Conservation (phyloP, 2,329 filamentous ascomycete genomes). For the Pseudodiploospora longispora region DNA sequence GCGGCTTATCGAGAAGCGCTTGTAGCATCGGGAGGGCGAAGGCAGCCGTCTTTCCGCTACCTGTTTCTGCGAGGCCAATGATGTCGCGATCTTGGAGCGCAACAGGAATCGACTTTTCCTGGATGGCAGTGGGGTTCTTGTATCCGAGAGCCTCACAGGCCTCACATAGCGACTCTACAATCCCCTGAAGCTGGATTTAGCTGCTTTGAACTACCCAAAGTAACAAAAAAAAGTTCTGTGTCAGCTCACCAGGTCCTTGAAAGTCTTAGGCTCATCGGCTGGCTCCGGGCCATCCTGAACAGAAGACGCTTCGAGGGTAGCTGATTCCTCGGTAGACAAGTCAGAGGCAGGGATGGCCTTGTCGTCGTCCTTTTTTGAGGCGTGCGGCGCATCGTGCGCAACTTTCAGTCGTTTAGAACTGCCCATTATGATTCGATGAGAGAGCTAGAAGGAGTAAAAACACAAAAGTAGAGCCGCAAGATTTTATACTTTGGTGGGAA, state of each 20-base stretch:
- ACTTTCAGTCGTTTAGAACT: conserved; percentile 34
- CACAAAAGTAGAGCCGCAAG: no score
- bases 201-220: conserved; percentile 3
- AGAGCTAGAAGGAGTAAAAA: no score
- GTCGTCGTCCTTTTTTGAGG: conserved; percentile 2
- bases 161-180: conserved; percentile 82
- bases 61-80: conserved; percentile 91
- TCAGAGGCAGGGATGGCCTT: conserved; percentile 11
- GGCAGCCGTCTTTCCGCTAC: conserved; percentile 90
- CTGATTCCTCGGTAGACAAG: conserved; percentile 22
- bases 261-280: conserved; percentile 44
- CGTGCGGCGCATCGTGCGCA: conserved; percentile 20
- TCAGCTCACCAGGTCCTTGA: conserved; percentile 53
- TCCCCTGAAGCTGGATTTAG: conserved; percentile 43
- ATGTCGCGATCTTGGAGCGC: conserved; percentile 77
- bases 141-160: conserved; percentile 77
- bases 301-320: conserved; percentile 24
- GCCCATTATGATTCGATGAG: conserved; percentile 22
- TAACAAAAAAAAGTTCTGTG: neutral
- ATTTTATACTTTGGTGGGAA: no score
- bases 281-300: conserved; percentile 23
- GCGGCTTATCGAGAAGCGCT: conserved; percentile 78
- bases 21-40: conserved; percentile 92
- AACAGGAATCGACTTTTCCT: conserved; percentile 72
- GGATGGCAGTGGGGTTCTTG: conserved; percentile 82